Conservation (phyloP, 2,329 filamentous ascomycete genomes). For the Aspergillus piperis region DNA sequence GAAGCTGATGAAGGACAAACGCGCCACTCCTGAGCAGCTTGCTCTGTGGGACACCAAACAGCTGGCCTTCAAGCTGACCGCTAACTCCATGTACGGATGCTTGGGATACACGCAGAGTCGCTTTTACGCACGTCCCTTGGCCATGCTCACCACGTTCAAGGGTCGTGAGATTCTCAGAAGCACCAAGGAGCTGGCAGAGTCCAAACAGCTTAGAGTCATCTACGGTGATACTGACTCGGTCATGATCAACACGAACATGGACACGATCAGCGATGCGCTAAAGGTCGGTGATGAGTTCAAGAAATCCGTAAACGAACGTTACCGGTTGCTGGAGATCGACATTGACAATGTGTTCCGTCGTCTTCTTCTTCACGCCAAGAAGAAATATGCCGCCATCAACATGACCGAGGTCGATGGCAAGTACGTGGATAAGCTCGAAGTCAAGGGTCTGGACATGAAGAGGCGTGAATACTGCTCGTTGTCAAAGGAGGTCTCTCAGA, state of each 20-base stretch:
- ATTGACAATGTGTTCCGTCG: slow-evolving; percentile 97
- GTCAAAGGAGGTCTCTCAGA: slow-evolving; percentile 90
- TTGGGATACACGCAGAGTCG: slow-evolving; percentile 94
- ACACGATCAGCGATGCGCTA: slow-evolving; percentile 85
- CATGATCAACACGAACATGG: slow-evolving; percentile 99
- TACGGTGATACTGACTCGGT: slow-evolving; percentile 99
- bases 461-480: slow-evolving; percentile 94
- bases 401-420: slow-evolving; percentile 86
- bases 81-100: slow-evolving; percentile 99
- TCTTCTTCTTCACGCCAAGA: slow-evolving; percentile 93
- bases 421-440: slow-evolving; percentile 90
- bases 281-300: slow-evolving; percentile 96
- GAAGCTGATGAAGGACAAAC: slow-evolving; percentile 92
- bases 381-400: slow-evolving; percentile 98
- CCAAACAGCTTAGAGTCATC: slow-evolving; percentile 87
- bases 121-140: slow-evolving; percentile 93
- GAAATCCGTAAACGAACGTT: slow-evolving; percentile 88
- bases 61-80: slow-evolving; percentile 91
- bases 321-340: slow-evolving; percentile 91
- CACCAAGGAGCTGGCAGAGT: slow-evolving; percentile 94
- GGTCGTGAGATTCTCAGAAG: slow-evolving; percentile 95
- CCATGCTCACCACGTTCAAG: slow-evolving; percentile 95
- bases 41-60: slow-evolving; percentile 99
- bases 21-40: slow-evolving; percentile 79
- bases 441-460: slow-evolving; percentile 98